These are phyloP conservation scores for Lagenaria siceraria DNA, from an alignment of 306 rosid genomes.

Conservation along the genomic window DNA sequence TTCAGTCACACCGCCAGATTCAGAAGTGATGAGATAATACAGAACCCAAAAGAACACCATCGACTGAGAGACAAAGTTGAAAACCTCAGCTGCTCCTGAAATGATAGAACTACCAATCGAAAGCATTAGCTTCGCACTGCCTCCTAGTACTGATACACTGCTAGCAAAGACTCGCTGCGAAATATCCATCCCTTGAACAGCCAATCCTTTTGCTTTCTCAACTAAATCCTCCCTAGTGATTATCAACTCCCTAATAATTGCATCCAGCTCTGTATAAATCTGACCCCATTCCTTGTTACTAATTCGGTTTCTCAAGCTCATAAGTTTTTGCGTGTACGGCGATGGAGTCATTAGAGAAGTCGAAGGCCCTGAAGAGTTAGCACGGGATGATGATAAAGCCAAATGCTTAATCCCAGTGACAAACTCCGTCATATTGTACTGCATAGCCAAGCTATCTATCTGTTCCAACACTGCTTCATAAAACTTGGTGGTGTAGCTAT, in stretches of 20 bases:
- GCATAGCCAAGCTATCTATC: slow-evolving; percentile 76
- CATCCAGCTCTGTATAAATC: slow-evolving; percentile 52
- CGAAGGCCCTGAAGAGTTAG: slow-evolving; percentile 35
- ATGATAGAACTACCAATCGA: slow-evolving; percentile 67
- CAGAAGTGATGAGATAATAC: slow-evolving; percentile 81
- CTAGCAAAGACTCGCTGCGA: slow-evolving; percentile 59
- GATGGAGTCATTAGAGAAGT: slow-evolving; percentile 35
- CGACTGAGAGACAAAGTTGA: slow-evolving; percentile 74
- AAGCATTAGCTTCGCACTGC: slow-evolving; percentile 46
- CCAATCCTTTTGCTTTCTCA: slow-evolving; percentile 72
- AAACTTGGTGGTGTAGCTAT: slow-evolving; percentile 54
- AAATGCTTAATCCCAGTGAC: slow-evolving; percentile 82
- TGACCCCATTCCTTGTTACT: slow-evolving; percentile 66
- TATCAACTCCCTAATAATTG: slow-evolving; percentile 51
- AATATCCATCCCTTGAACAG: slow-evolving; percentile 59
- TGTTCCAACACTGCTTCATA: slow-evolving; percentile 77
- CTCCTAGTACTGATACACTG: slow-evolving; percentile 56
- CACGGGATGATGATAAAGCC: slow-evolving; percentile 24
- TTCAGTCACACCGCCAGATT: slow-evolving; percentile 96
- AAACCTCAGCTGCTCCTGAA: slow-evolving; percentile 84
- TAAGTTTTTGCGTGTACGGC: slow-evolving; percentile 46
- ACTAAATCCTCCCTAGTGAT: slow-evolving; percentile 74
- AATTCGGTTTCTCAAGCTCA: slow-evolving; percentile 54
- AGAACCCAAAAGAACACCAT: slow-evolving; percentile 91
- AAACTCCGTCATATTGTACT: slow-evolving; percentile 75